Percentiles rank a stretch among this genome's conserved stretches.
Conservation (phyloP, 129 eudicot species). For the Artemisia argyi region DNA sequence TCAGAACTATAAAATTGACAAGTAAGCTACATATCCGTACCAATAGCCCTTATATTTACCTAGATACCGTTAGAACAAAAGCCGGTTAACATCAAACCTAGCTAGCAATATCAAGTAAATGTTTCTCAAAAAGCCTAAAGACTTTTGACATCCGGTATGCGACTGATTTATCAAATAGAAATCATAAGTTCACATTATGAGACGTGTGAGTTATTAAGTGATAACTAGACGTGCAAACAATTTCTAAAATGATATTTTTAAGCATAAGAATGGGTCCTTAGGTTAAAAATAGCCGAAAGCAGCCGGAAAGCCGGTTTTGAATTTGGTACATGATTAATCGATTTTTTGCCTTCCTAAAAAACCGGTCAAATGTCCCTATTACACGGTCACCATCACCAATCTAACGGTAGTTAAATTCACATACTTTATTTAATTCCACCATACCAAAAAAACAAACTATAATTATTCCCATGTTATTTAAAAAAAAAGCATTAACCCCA, state of each 20-base stretch:
- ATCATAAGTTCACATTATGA: too few species aligned
- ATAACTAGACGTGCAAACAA: background rate
- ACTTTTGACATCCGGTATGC: too few species aligned
- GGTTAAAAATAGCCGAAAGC: slow-evolving; percentile 21
- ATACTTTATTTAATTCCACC: slow-evolving; percentile 6
- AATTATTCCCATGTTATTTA: background rate
- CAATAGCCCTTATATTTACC: too few species aligned
- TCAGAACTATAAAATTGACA: too few species aligned
- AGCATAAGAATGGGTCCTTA: background rate
- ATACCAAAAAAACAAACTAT: background rate
- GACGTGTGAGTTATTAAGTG: too few species aligned
- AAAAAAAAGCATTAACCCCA: background rate
- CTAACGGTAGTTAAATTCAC: slow-evolving; percentile 34
- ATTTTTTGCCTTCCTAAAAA: slow-evolving; percentile 24
- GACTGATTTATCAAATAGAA: too few species aligned
- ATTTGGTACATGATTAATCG: slow-evolving; percentile 18
- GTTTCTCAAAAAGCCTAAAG: too few species aligned
- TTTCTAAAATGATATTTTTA: too few species aligned
- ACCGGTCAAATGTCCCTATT: slow-evolving; percentile 36
- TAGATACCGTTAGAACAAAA: too few species aligned
- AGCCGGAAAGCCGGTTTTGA: slow-evolving; percentile 23
- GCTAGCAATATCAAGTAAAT: too few species aligned
- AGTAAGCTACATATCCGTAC: too few species aligned
- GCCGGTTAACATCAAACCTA: too few species aligned
- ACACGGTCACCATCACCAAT: slow-evolving; percentile 31